Percentiles rank a stretch among this genome's conserved stretches.
These are phyloP conservation scores for Blepharisma stoltei DNA, from an alignment of 73 alveolate species.

Conservation along the genomic window DNA sequence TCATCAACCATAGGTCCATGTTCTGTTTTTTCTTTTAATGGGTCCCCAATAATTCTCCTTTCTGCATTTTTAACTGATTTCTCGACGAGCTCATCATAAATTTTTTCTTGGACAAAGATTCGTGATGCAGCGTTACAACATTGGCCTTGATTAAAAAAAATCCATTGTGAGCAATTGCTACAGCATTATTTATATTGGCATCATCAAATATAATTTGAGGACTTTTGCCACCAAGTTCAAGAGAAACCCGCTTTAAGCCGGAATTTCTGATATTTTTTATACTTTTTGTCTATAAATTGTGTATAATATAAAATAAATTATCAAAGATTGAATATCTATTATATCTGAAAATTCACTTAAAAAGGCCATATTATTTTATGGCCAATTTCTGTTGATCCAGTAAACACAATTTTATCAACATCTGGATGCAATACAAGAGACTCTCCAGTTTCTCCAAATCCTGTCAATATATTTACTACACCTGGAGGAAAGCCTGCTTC, in stretches of 20 bases:
- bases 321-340: too few species aligned
- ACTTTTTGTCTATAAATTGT: conserved; percentile 3
- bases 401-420: conserved; percentile 84
- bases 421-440: conserved; percentile 65
- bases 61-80: conserved; percentile 53
- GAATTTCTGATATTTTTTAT: conserved; percentile 32
- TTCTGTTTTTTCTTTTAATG: conserved; percentile 61
- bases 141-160: conserved; percentile 77
- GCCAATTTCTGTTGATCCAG: conserved; percentile 91
- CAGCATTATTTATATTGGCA: conserved; percentile 46
- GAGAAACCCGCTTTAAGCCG: conserved; percentile 73
- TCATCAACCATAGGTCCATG: conserved; percentile 82
- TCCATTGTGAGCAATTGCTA: conserved; percentile 69
- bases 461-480: conserved; percentile 78
- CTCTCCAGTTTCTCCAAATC: conserved; percentile 62
- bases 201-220: conserved; percentile 40
- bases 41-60: conserved; percentile 66
- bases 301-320: too few species aligned
- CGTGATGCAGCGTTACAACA: conserved; percentile 83
- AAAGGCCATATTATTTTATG: conserved; percentile 25
- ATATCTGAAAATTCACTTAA: too few species aligned
- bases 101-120: conserved; percentile 82
- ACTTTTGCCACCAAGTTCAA: conserved; percentile 49
- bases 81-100: conserved; percentile 82
- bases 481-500: conserved; percentile 93